Evolutionary conservation across 495 filamentous ascomycete genomes (phyloP), one percentile per base, ranked within the genome.

Genomic region (Aspergillus panamensis): DNA sequence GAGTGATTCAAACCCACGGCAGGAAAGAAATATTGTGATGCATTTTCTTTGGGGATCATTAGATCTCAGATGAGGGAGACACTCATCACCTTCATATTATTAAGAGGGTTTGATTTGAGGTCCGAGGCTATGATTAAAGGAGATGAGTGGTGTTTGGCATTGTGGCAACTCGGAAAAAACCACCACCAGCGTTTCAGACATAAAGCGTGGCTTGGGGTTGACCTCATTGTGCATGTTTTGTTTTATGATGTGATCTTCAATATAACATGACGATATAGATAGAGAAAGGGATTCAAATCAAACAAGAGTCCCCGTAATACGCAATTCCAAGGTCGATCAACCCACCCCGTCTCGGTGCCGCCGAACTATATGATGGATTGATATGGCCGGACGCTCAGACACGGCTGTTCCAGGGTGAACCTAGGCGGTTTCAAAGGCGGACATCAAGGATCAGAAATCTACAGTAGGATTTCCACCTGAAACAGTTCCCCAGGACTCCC

Each of bases 161-260:
- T 14, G 42, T 16, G 14, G 17, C 20, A 44, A 31, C 42, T 48
- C 51, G 51, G 33, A 44, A 57, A 21, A 20, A 30, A 58, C 25
- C 30, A 43, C 48, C 45, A 47, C 60, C 35, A 48, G 55, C 31
- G 60, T 62, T 58, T 62, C 60, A 62, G 37, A 16, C 55, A 51
- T 33, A 62, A 35, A 32, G 51, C 3, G 35, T 39, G 35, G 35
- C 35, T 39, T 39, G 35, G 35, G 35, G 8, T 12, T 45, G 42
- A 40, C 44, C 53, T 48, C 35, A 25, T 35, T 39, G 52, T 37
- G 45, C 20, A 50, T 45, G 44, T 43, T 45, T n/a, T n/a, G n/a
- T n/a, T n/a, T n/a, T n/a, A n/a, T n/a, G n/a, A n/a, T n/a, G n/a
- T n/a, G n/a, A n/a, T n/a, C n/a, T n/a, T n/a, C n/a, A n/a, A n/a